A percentile compares a stretch with the other conserved stretches of the same genome.
These are phyloP conservation scores for Psilocybe subaeruginosa DNA, from an alignment of 768 basidiomycete genomes.

Conservation along the genomic window DNA sequence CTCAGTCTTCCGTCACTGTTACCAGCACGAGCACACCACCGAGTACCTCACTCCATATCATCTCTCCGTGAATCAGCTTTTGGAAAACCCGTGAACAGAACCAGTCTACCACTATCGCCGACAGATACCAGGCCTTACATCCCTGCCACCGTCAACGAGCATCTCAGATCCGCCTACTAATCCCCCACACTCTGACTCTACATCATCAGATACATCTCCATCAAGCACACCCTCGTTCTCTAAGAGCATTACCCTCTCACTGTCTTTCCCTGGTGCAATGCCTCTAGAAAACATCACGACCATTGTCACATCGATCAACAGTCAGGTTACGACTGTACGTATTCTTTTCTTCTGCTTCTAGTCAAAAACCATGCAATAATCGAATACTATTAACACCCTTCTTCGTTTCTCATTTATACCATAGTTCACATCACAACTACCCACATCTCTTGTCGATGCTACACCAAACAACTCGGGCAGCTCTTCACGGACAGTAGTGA, in stretches of 20 bases:
- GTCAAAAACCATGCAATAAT: not conserved
- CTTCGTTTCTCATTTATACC: not conserved
- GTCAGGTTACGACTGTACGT: conserved; percentile 22
- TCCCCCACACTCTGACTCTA: not conserved
- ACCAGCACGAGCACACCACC: too few species aligned
- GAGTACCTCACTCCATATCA: too few species aligned
- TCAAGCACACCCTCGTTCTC: not conserved
- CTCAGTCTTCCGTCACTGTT: too few species aligned
- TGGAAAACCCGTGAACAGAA: not conserved
- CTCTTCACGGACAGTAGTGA: conserved; percentile 38
- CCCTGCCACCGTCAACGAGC: not conserved
- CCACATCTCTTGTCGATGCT: conserved; percentile 32
- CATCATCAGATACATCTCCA: not conserved
- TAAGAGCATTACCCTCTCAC: not conserved
- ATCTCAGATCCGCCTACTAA: not conserved
- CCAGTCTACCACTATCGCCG: not conserved
- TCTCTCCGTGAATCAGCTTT: too few species aligned
- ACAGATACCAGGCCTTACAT: not conserved
- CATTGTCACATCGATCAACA: conserved; percentile 16
- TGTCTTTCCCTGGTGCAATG: not conserved
- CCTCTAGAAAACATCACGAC: conserved; percentile 17
- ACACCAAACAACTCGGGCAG: conserved; percentile 10
- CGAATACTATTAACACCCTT: too few species aligned
- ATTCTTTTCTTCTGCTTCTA: not conserved
- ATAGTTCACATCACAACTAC: conserved; percentile 27